These are phyloP conservation scores for Coemansia sp. DNA, from an alignment of 192 early-diverging fungal genomes.

Conservation along the genomic window DNA sequence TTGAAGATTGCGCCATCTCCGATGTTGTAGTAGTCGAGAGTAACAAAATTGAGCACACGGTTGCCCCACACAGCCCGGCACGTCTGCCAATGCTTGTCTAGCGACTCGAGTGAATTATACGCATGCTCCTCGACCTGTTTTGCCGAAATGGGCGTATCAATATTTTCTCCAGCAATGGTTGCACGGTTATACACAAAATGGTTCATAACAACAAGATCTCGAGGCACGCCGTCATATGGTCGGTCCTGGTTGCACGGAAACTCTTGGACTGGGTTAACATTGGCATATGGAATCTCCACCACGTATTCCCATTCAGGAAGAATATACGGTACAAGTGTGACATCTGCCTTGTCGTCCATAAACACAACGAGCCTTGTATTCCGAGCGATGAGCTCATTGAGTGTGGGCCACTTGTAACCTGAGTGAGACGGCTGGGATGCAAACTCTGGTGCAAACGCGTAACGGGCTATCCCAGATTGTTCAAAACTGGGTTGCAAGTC, in stretches of 20 bases:
- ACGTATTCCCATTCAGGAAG: constrained; percentile 51
- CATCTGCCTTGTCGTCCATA: constrained; percentile 64
- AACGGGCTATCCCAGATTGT: constrained; percentile 51
- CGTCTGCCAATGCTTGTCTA: constrained; percentile 25
- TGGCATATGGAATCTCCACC: constrained; percentile 42
- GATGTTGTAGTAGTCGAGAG: constrained; percentile 50
- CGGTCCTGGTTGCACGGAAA: constrained; percentile 50
- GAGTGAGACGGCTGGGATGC: constrained; percentile 10
- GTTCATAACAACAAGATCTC: constrained; percentile 48
- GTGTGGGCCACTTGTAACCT: constrained; percentile 67
- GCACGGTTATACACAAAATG: constrained; percentile 50
- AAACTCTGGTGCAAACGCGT: constrained; percentile 31
- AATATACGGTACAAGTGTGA: constrained; percentile 52
- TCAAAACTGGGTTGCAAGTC: constrained; percentile 59
- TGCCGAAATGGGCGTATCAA: constrained; percentile 30
- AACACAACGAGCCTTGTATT: constrained; percentile 69
- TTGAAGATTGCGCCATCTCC: constrained; percentile 30
- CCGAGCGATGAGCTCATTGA: constrained; percentile 60
- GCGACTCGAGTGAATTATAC: constrained; percentile 36
- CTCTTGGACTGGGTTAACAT: constrained; percentile 30
- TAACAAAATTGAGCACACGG: constrained; percentile 39
- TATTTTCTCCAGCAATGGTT: constrained; percentile 21
- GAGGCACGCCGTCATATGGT: constrained; percentile 27
- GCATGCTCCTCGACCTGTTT: constrained; percentile 19
- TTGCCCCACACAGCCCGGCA: constrained; percentile 32